Evolutionary conservation across 805 yeast species (phyloP).

Genomic region (Clavispora phyllophila): DNA sequence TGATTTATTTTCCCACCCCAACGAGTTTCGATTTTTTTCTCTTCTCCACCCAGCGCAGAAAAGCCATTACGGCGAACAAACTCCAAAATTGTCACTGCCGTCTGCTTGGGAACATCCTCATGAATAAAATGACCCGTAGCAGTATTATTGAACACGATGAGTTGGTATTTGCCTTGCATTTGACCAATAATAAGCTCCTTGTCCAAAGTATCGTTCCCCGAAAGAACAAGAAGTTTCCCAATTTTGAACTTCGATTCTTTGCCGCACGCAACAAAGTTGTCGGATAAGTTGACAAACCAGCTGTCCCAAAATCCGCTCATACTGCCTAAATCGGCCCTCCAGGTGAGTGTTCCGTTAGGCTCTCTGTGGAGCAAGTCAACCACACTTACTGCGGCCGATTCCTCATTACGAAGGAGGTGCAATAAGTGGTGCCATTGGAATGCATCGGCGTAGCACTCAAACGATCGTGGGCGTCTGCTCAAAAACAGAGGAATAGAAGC

Average conservation of each 20-base stretch:
- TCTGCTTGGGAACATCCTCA: conserved; percentile 75
- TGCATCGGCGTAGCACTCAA: conserved; percentile 51
- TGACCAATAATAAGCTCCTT: conserved; percentile 86
- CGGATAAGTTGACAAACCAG: conserved; percentile 77
- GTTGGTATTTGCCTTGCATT: conserved; percentile 96
- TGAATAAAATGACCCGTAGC: conserved; percentile 88
- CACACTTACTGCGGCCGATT: conserved; percentile 71
- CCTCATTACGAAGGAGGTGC: conserved; percentile 46
- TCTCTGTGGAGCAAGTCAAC: conserved; percentile 52
- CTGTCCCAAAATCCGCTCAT: conserved; percentile 71
- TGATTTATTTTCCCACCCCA: conserved; percentile 34
- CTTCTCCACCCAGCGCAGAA: conserved; percentile 22
- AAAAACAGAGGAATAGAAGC: conserved; percentile 64
- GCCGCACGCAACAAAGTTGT: conserved; percentile 35
- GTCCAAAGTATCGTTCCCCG: conserved; percentile 88
- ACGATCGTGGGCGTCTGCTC: conserved; percentile 56
- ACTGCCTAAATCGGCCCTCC: conserved; percentile 60
- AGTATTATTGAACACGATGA: conserved; percentile 64
- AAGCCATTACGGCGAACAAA: conserved; percentile 44
- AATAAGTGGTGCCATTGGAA: conserved; percentile 77
- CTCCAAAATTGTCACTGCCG: conserved; percentile 51
- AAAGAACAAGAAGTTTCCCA: conserved; percentile 70
- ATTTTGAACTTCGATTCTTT: conserved; percentile 19
- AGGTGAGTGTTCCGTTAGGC: conserved; percentile 25
- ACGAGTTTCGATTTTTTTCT: conserved; percentile 28